Conservation (phyloP, 306 rosid species). For the Cucurbita pepo region DNA sequence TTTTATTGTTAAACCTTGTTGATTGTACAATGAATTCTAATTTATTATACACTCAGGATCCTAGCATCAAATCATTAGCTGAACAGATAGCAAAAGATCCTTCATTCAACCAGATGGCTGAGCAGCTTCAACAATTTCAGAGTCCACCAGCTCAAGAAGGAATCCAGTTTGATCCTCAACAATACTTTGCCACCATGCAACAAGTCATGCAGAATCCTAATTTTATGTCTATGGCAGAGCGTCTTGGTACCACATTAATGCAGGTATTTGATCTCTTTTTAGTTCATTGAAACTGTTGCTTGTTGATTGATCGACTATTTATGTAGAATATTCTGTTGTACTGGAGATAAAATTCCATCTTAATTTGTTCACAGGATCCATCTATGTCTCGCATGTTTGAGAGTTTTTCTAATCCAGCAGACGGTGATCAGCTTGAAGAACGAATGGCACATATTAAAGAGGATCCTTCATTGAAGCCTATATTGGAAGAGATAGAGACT, state of each 20-base stretch:
- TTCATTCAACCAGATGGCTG: conserved; percentile 94
- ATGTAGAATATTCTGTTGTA: neutral
- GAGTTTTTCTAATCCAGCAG: conserved; percentile 62
- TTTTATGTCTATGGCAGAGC: conserved; percentile 98
- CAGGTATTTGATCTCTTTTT: conserved; percentile 39
- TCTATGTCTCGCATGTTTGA: conserved; percentile 81
- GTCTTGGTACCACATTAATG: conserved; percentile 80
- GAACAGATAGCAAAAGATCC: conserved; percentile 96
- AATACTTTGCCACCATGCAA: conserved; percentile 75
- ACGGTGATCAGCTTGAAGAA: conserved; percentile 84
- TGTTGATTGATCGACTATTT: neutral
- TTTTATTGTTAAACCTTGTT: neutral
- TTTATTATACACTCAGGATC: conserved; percentile 48
- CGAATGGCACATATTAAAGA: conserved; percentile 93
- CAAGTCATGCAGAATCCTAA: conserved; percentile 98
- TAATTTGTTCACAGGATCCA: conserved; percentile 58
- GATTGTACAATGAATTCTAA: neutral
- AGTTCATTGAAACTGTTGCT: neutral
- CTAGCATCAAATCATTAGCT: conserved; percentile 91
- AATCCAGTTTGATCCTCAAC: conserved; percentile 68
- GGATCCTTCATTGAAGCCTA: conserved; percentile 91
- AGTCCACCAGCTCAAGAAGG: conserved; percentile 44
- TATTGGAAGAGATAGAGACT: conserved; percentile 85
- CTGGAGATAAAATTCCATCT: neutral
- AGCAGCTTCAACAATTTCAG: conserved; percentile 88